These are phyloP conservation scores for Mediolabrus comicus DNA, from an alignment of 108 stramenopile genomes.

Conservation along the genomic window DNA sequence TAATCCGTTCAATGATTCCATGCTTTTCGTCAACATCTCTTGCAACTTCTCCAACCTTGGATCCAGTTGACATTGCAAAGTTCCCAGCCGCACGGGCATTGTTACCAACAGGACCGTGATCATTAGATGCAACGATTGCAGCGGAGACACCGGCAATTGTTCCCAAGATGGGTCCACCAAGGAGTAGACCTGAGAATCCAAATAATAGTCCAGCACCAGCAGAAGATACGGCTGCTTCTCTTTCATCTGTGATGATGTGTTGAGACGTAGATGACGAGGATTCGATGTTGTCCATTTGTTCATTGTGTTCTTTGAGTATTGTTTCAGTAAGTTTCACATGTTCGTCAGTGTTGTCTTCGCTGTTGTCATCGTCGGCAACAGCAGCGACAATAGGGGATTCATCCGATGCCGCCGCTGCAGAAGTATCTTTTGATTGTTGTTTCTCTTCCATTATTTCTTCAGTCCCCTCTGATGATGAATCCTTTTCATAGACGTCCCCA, in stretches of 20 bases:
- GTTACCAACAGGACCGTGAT: slow-evolving; percentile 26
- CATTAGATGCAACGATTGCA: slow-evolving; percentile 25
- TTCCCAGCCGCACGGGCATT: slow-evolving; percentile 18
- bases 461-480: neutral
- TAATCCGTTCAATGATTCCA: slow-evolving; percentile 18
- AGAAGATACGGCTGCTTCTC: neutral
- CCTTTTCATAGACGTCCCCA: neutral
- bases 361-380: neutral
- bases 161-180: slow-evolving; percentile 29
- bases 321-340: neutral
- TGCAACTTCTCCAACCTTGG: slow-evolving; percentile 24
- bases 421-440: too few relatives aligned
- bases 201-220: slow-evolving; percentile 24
- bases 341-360: neutral
- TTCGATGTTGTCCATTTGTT: neutral
- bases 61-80: slow-evolving; percentile 25
- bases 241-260: neutral
- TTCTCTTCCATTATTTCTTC: neutral
- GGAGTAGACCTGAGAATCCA: slow-evolving; percentile 16
- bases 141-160: slow-evolving; percentile 20
- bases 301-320: slow-evolving; percentile 6
- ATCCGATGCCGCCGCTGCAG: too few relatives aligned
- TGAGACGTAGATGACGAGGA: neutral
- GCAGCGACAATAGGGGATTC: neutral
- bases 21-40: slow-evolving; percentile 38